These are phyloP conservation scores for Plantago coronopus DNA, from an alignment of 305 asterid species.

Conservation along the genomic window DNA sequence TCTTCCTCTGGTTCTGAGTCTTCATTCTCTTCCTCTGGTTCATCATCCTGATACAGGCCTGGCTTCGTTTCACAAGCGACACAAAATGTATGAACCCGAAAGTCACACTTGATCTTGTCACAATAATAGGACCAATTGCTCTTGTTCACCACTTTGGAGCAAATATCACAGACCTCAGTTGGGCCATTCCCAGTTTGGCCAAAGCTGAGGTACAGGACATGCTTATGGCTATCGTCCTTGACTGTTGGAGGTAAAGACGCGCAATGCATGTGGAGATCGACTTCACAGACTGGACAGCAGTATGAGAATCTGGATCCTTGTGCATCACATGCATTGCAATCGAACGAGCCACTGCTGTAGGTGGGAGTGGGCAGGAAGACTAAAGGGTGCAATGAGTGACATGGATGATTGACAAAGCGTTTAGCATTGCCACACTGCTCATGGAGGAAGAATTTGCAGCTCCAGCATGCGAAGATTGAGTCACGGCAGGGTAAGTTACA, in stretches of 20 bases:
- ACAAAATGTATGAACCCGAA: slow-evolving; percentile 52
- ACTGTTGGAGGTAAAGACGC: slow-evolving; percentile 51
- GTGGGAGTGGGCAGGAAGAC: slow-evolving; percentile 52
- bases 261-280: slow-evolving; percentile 60
- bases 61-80: slow-evolving; percentile 55
- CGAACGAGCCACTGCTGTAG: slow-evolving; percentile 59
- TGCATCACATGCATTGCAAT: slow-evolving; percentile 56
- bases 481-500: slow-evolving; percentile 39
- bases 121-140: slow-evolving; percentile 54
- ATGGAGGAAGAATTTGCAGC: slow-evolving; percentile 66
- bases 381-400: slow-evolving; percentile 53
- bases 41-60: slow-evolving; percentile 45
- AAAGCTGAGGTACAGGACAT: slow-evolving; percentile 33
- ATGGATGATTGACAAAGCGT: slow-evolving; percentile 55
- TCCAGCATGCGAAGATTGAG: slow-evolving; percentile 56
- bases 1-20: too few species aligned
- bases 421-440: slow-evolving; percentile 71
- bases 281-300: slow-evolving; percentile 52
- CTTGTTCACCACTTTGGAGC: slow-evolving; percentile 30
- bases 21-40: slow-evolving; percentile 20
- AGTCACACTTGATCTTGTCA: slow-evolving; percentile 29
- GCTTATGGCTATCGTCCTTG: slow-evolving; percentile 39
- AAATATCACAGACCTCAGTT: slow-evolving; percentile 35
- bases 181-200: slow-evolving; percentile 12
- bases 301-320: slow-evolving; percentile 53